These are phyloP conservation scores for Takashimella tepidaria DNA, from an alignment of 1,284 basidiomycete genomes.

Conservation along the genomic window DNA sequence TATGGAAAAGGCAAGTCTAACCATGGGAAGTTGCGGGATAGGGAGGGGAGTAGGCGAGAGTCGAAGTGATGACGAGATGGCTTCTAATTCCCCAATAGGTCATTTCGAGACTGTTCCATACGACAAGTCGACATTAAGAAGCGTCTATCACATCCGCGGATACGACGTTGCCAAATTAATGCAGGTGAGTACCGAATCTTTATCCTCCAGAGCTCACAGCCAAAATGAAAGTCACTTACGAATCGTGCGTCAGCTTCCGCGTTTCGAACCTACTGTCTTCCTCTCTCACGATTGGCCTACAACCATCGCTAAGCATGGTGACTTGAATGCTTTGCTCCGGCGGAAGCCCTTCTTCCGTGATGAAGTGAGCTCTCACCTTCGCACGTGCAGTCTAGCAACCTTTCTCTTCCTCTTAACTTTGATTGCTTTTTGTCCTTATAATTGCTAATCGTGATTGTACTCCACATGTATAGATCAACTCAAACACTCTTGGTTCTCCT, in stretches of 20 bases:
- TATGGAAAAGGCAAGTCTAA: slow-evolving; percentile 73
- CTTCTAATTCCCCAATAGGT: slow-evolving; percentile 42
- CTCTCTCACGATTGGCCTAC: slow-evolving; percentile 97
- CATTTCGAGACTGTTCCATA: slow-evolving; percentile 56
- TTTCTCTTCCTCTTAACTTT: too few species aligned
- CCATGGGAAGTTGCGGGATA: slow-evolving; percentile 45
- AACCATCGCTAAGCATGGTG: slow-evolving; percentile 75
- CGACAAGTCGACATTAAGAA: slow-evolving; percentile 64
- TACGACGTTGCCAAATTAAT: slow-evolving; percentile 77
- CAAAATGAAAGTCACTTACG: too few species aligned
- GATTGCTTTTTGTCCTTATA: neutral
- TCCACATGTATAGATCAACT: slow-evolving; percentile 49
- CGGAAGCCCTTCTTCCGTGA: slow-evolving; percentile 76
- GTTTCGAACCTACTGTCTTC: slow-evolving; percentile 56
- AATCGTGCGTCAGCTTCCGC: slow-evolving; percentile 15
- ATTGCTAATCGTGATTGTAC: neutral
- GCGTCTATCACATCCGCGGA: slow-evolving; percentile 86
- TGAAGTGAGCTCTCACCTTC: slow-evolving; percentile 60
- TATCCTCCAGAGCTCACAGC: too few species aligned
- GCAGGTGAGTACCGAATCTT: slow-evolving; percentile 54
- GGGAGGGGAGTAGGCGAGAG: neutral
- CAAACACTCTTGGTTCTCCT: slow-evolving; percentile 76
- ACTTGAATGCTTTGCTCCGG: slow-evolving; percentile 61
- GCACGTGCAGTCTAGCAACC: slow-evolving; percentile 1
- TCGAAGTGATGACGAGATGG: too few species aligned